phyloP scores from a whole-genome alignment of 495 filamentous ascomycete species.

The Podospora australis region DNA sequence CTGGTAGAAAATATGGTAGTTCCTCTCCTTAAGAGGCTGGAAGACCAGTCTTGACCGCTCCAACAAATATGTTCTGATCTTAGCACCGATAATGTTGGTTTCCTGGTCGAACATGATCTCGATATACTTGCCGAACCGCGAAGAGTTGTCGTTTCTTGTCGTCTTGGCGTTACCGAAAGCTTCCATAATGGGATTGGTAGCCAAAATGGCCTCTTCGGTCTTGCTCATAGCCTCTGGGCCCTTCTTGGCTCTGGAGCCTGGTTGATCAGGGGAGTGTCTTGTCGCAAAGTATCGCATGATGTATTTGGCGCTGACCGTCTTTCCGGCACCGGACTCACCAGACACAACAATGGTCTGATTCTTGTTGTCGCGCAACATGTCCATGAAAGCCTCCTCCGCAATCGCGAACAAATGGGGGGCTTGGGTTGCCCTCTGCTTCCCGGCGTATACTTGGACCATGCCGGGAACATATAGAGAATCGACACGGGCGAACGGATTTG shows the following conservation, averaged over 20 bases:
- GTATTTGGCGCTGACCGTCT: slow-evolving; percentile 99
- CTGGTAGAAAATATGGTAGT: slow-evolving; percentile 99
- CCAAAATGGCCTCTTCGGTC: slow-evolving; percentile 96
- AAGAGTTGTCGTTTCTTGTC: slow-evolving; percentile 97
- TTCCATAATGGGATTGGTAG: slow-evolving; percentile 99
- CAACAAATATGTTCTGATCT: slow-evolving; percentile 91
- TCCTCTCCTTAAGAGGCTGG: slow-evolving; percentile 93
- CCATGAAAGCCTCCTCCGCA: slow-evolving; percentile 98
- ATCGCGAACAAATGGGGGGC: slow-evolving; percentile 98
- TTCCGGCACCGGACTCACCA: slow-evolving; percentile 95
- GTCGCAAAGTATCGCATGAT: slow-evolving; percentile 99
- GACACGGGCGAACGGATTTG: slow-evolving; percentile 95
- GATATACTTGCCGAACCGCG: slow-evolving; percentile 98
- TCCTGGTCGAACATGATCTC: slow-evolving; percentile 98
- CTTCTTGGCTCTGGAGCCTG: slow-evolving; percentile 69
- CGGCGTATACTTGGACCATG: slow-evolving; percentile 98
- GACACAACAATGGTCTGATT: slow-evolving; percentile 99
- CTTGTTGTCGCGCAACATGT: slow-evolving; percentile 91
- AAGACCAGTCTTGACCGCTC: slow-evolving; percentile 97
- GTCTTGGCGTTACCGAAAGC: slow-evolving; percentile 99
- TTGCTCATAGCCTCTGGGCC: slow-evolving; percentile 88
- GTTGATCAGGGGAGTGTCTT: slow-evolving; percentile 85
- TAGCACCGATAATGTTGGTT: slow-evolving; percentile 95
- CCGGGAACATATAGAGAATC: slow-evolving; percentile 98
- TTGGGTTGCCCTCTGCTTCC: slow-evolving; percentile 91